Base-by-base conservation (phyloP, 2,329 filamentous ascomycete species). In the Colletotrichum cereale region DNA sequence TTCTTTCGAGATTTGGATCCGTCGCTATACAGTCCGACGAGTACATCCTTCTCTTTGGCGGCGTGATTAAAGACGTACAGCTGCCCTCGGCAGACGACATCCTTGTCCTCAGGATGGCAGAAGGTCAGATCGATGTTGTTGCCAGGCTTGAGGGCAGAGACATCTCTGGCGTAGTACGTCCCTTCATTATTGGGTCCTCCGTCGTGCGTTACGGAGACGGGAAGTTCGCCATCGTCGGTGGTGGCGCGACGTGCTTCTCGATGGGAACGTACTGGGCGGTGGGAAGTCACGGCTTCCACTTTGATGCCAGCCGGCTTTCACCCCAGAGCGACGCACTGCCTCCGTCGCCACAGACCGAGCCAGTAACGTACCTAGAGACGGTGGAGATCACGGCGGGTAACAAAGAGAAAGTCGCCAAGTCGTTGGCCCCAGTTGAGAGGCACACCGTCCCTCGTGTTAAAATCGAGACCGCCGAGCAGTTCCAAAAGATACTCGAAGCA, bases 211-310 rank as follows among this genome's bases (percentile, higher is more conserved):
- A 86, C 0, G 82, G 82, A 36, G 76, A 83, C 52, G 82, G 85
- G 38, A 81, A 86, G 24, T 76, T 95, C 3, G 76, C 93, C 12
- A 82, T 97, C 10, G 80, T 92, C 58, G 94, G 94, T 1, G 95
- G 95, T 21, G 95, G 94, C 47, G 94, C 93, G 21, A 93, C 94
- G 0, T 97, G 94, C 79, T 97, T 97, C 83, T 95, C 93, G 0
- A 97, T 97, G 87, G 95, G 95, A 1, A 93, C 93, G 8, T 95
- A 89, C 77, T 97, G 93, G 93, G 95, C 95, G 62, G 85, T 86
- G 40, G 89, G 89, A 1, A 83, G 86, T 16, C 91, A 84, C 62
- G 79, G 81, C 2, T 75, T 90, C 29, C 62, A 72, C 7, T 57
- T 78, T 4, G 64, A 69, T 40, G 40, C 52, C 7, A 29, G 26